Base-by-base conservation (phyloP, 1,139 yeast genomes). In the Protomyces macrosporus region DNA sequence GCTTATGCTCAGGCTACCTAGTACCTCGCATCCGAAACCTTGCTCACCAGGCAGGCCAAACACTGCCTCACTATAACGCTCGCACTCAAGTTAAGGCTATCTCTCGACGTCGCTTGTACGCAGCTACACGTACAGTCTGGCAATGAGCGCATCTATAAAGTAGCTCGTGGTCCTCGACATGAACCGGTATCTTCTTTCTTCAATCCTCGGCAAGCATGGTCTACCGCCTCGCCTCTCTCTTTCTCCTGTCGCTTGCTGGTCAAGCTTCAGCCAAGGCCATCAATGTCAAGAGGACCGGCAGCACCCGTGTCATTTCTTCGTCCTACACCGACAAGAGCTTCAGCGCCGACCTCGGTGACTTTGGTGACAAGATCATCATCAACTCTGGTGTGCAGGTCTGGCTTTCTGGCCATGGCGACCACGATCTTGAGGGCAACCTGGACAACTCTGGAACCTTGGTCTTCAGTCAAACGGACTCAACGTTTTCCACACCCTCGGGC, bases 341-440 rank as follows among this genome's bases (percentile, higher is more conserved):
- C 14, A 14, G 42, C 14, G 45, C 40, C 9, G 35, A n/a, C 3
- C 37, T 55, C 40, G 58, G 58, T 7, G 30, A 12, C 9, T 7
- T 45, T 1, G 30, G 30, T 30, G 23, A 7, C 4, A 34, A 45
- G 23, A 55, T 45, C 10, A 48, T 52, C 14, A 37, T 55, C 33
- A 12, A 55, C 34, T 30, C 39, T n/a, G 53, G 45, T 12, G 36
- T 48, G 9, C n/a, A 45, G 45, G 45, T 37, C 53, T 45, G 53
- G 53, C 53, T 55, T 10, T 14, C 60, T 48, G 60, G 60, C 16
- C 36, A 23, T n/a, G 45, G 53, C 33, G 40, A 33, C 14, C 60
- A 55, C 53, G 30, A 36, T 37, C 23, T 55, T 12, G 30, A 9
- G 10, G 60, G 60, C 50, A 55, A 55, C 37, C 9, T 55, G 14